A percentile compares a stretch with the other conserved stretches of the same genome.
These are phyloP conservation scores for Monotropa hypopitys DNA, from an alignment of 179 eudicot genomes.

Conservation along the genomic window DNA sequence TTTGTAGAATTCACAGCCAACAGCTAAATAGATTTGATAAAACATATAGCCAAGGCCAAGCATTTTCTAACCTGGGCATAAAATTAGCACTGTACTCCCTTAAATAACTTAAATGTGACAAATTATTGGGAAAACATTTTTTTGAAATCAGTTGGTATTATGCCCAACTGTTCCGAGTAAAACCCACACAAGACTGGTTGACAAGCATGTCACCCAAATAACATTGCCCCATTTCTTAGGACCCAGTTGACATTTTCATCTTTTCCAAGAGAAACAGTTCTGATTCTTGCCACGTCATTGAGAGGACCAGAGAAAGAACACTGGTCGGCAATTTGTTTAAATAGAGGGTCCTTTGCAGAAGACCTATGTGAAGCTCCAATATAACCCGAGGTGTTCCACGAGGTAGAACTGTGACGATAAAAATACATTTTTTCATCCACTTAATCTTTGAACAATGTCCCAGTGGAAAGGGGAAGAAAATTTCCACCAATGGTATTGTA, in stretches of 20 bases:
- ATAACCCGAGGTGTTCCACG: not conserved
- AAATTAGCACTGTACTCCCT: not conserved
- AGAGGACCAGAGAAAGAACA: not conserved
- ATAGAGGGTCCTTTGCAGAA: not conserved
- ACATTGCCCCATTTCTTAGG: not conserved
- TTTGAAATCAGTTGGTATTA: not conserved
- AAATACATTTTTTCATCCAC: not conserved
- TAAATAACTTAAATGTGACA: too few species aligned
- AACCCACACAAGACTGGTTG: not conserved
- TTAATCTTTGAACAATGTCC: not conserved
- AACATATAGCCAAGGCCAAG: not conserved
- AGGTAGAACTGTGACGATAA: not conserved
- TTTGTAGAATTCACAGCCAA: not conserved
- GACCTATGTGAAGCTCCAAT: not conserved
- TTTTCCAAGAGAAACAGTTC: not conserved
- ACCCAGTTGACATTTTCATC: not conserved
- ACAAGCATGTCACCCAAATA: not conserved
- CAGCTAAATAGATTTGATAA: too few species aligned
- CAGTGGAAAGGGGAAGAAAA: too few species aligned
- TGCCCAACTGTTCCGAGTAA: not conserved
- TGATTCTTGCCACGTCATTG: not conserved
- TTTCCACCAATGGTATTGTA: not conserved
- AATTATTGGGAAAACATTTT: not conserved
- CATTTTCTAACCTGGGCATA: not conserved
- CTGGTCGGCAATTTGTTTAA: not conserved